These are phyloP conservation scores for Verticillium nubilum DNA, from an alignment of 2,329 filamentous ascomycete genomes.

Conservation along the genomic window DNA sequence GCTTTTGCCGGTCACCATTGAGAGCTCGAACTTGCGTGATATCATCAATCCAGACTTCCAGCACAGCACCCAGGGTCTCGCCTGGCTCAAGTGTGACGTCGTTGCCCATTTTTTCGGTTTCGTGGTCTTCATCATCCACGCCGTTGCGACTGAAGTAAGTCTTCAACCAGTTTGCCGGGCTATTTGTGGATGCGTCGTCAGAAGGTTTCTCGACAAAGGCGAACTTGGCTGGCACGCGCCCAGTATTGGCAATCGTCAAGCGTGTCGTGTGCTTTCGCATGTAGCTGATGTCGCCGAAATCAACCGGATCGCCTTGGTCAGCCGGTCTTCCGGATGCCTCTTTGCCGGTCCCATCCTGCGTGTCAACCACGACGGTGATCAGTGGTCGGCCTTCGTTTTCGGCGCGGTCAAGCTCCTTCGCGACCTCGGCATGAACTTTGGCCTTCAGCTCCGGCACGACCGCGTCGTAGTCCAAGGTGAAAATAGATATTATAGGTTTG, in stretches of 20 bases:
- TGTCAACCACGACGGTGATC: conserved; percentile 77
- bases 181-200: conserved; percentile 32
- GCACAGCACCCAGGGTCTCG: conserved; percentile 66
- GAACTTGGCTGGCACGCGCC: conserved; percentile 73
- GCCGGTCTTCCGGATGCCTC: conserved; percentile 23
- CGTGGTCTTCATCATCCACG: conserved; percentile 22
- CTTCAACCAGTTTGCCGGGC: conserved; percentile 62
- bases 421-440: conserved; percentile 79
- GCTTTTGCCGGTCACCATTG: conserved; percentile 58
- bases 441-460: conserved; percentile 82
- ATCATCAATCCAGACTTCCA: conserved; percentile 63
- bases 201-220: conserved; percentile 70
- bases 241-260: conserved; percentile 88
- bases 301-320: conserved; percentile 53
- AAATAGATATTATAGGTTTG: conserved; percentile 82
- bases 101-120: conserved; percentile 24
- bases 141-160: conserved; percentile 56
- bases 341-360: conserved; percentile 29
- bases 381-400: conserved; percentile 86
- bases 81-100: conserved; percentile 74
- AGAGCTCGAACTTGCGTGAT: conserved; percentile 60
- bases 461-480: conserved; percentile 79
- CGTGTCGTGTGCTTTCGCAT: conserved; percentile 58
- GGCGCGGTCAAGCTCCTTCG: conserved; percentile 77
- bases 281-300: conserved; percentile 74